These are phyloP conservation scores for Castanea sativa DNA, from an alignment of 306 rosid species.

Conservation along the genomic window DNA sequence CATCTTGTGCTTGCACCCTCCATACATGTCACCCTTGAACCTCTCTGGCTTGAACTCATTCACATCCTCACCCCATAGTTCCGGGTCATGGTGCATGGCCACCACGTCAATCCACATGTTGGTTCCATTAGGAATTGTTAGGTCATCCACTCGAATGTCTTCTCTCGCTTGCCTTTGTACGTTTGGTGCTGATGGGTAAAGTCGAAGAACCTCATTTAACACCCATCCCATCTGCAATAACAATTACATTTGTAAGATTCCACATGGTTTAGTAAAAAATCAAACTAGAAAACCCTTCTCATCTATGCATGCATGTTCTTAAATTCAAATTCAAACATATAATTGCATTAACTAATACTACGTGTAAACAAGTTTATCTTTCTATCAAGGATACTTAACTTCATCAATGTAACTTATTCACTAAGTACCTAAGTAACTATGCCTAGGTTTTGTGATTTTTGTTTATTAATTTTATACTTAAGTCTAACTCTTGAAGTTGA, in stretches of 20 bases:
- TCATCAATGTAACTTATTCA: too few relatives aligned
- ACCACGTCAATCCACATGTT: slow-evolving; percentile 88
- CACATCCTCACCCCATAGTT: slow-evolving; percentile 70
- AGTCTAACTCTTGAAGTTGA: too few relatives aligned
- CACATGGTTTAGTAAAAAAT: neutral
- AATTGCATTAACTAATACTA: too few relatives aligned
- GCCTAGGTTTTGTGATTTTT: too few relatives aligned
- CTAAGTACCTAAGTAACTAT: too few relatives aligned
- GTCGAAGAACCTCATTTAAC: slow-evolving; percentile 73
- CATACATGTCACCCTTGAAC: slow-evolving; percentile 51
- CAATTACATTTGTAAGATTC: neutral
- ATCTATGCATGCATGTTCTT: too few relatives aligned
- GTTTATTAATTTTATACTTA: too few relatives aligned
- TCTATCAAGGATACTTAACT: too few relatives aligned
- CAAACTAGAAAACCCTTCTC: neutral
- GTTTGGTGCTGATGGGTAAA: slow-evolving; percentile 87
- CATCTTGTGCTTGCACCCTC: slow-evolving; percentile 82
- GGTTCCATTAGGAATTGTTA: slow-evolving; percentile 66
- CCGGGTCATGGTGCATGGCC: slow-evolving; percentile 69
- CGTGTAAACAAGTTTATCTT: too few relatives aligned
- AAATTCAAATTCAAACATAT: too few relatives aligned
- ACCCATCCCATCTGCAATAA: slow-evolving; percentile 86
- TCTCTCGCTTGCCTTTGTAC: slow-evolving; percentile 78
- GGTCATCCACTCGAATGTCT: slow-evolving; percentile 54
- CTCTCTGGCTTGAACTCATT: slow-evolving; percentile 76